Evolutionary conservation across 495 filamentous ascomycete genomes (phyloP).

Genomic region (Chaetomium fimeti): DNA sequence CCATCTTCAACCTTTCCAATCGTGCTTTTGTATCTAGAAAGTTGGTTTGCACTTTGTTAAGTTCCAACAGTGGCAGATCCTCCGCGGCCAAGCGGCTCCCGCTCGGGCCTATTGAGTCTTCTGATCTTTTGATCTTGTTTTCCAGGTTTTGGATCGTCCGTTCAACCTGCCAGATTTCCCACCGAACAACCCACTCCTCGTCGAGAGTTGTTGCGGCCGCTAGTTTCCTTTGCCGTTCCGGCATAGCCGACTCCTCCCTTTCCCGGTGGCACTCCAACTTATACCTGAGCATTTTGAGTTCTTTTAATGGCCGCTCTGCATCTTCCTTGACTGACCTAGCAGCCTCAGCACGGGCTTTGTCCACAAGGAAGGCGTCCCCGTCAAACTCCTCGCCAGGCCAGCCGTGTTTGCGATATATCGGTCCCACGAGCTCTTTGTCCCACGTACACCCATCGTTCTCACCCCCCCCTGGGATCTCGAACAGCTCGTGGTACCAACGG

Average conservation of each 20-base stretch:
- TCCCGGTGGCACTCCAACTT: neutral
- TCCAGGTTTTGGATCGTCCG: neutral
- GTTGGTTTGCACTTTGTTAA: neutral
- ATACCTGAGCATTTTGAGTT: neutral
- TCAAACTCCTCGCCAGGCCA: constrained; percentile 25
- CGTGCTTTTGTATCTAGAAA: too few species aligned
- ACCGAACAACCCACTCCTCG: constrained; percentile 11
- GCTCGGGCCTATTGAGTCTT: neutral
- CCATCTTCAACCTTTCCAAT: neutral
- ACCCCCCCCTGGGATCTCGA: constrained; percentile 1
- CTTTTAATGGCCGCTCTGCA: too few species aligned
- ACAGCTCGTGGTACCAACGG: constrained; percentile 7
- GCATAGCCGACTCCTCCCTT: too few species aligned
- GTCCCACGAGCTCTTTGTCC: neutral
- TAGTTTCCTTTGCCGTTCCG: neutral
- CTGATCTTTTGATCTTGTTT: too few species aligned
- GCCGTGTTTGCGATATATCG: constrained; percentile 22
- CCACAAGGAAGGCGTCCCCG: constrained; percentile 18
- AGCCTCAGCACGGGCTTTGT: neutral
- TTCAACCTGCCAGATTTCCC: neutral
- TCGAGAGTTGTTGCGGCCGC: neutral
- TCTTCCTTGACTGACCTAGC: neutral
- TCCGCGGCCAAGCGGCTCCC: neutral
- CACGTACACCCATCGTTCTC: neutral
- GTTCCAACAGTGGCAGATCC: constrained; percentile 2